Base-by-base conservation (phyloP, 495 filamentous ascomycete genomes). In the Penicillium lividum region DNA sequence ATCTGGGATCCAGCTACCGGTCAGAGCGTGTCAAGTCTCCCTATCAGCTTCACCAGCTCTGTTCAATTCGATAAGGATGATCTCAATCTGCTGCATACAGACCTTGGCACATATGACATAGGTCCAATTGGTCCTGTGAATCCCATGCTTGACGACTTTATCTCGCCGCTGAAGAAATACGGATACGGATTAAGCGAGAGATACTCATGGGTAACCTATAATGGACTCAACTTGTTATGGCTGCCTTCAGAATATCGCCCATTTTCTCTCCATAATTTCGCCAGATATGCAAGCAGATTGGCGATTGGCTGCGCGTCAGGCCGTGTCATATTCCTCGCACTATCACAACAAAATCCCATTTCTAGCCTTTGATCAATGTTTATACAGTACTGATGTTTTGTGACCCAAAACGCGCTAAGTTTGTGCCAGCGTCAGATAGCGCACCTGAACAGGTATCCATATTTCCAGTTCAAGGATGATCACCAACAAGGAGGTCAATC, bases 241-340 rank as follows among this genome's bases (percentile, higher is more conserved):
- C 52, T 71, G 36, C 66, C 64, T 54, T 36, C 52, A 5, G 61
- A 67, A 53, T 66, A 72, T 61, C 67, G 62, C 42, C 55, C 55
- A 10, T 1, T 10, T 5, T 4, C 25, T 13, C 25, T 1, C 27
- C 46, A 30, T 43, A 29, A n/a, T 11, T 61, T 61, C 52, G 38
- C 30, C 33, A 52, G 45, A 34, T 56, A 29, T 56, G 29, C 42
- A 56, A 31, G 27, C 1, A 60, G 8, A 13, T 9, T 61, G 40
- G 58, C 58, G 18, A 56, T 61, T 10, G 48, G 11, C 38, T 53
- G 53, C 49, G 48, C 58, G 30, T 61, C 53, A 53, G 47, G 48
- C 49, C 40, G 22, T 56, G 42, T 61, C 18, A 61, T 61, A 48
- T 56, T 53, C 29, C 58, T 61, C 16, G 47, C 30, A 25, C 47